These are phyloP conservation scores for Maudiozyma barnettii DNA, from an alignment of 805 yeast species.

Conservation along the genomic window DNA sequence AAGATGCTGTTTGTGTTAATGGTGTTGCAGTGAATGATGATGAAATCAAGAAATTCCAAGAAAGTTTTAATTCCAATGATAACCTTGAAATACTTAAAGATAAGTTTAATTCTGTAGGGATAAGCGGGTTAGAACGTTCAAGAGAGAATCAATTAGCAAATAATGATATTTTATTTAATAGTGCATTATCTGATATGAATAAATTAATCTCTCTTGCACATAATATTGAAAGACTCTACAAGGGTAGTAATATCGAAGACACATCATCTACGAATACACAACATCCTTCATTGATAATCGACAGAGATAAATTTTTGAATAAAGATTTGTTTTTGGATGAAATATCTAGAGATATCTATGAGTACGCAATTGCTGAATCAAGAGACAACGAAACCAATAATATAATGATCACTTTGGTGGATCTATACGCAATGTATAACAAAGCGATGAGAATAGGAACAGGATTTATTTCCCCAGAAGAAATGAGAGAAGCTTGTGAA, in stretches of 20 bases:
- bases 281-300: conserved; percentile 22
- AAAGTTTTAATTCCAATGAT: neutral
- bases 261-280: conserved; percentile 1
- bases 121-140: conserved; percentile 55
- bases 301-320: conserved; percentile 30
- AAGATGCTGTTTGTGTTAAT: conserved; percentile 29
- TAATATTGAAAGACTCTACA: conserved; percentile 52
- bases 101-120: conserved; percentile 44
- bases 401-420: conserved; percentile 43
- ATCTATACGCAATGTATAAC: conserved; percentile 55
- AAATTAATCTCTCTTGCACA: conserved; percentile 69
- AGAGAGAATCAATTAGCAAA: conserved; percentile 46
- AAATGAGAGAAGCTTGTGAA: conserved; percentile 52
- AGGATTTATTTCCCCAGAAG: conserved; percentile 60
- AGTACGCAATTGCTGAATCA: conserved; percentile 41
- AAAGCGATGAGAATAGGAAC: conserved; percentile 55
- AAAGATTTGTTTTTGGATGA: conserved; percentile 47
- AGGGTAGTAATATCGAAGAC: conserved; percentile 5
- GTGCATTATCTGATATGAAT: conserved; percentile 68
- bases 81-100: conserved; percentile 12
- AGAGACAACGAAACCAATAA: conserved; percentile 41
- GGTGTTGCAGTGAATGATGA: conserved; percentile 15
- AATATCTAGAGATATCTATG: conserved; percentile 70
- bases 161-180: conserved; percentile 51
- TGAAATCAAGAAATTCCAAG: neutral